Conservation (phyloP, 805 yeast genomes). For the Ogataea degrootiae region DNA sequence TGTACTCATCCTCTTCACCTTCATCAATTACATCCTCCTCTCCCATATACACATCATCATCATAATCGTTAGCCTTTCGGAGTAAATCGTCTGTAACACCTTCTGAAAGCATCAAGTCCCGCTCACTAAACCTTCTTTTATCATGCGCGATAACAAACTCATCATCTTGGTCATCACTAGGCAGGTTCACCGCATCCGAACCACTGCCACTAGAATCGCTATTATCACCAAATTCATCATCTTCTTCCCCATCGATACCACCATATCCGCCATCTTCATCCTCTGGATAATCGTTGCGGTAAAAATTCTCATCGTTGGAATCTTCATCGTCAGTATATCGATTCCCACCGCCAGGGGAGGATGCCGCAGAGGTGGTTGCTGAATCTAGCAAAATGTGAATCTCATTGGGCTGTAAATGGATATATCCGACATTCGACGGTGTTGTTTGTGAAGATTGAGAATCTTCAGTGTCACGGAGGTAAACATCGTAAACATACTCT, state of each 20-base stretch:
- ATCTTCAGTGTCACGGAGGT: conserved; percentile 55
- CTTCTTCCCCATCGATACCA: conserved; percentile 4
- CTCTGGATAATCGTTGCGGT: conserved; percentile 91
- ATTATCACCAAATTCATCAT: conserved; percentile 5
- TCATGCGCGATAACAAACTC: conserved; percentile 31
- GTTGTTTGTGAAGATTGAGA: conserved; percentile 25
- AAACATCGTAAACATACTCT: conserved; percentile 93
- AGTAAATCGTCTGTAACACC: conserved; percentile 24
- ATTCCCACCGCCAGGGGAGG: not conserved
- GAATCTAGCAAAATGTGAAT: conserved; percentile 13
- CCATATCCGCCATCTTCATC: conserved; percentile 70
- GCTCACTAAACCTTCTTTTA: conserved; percentile 24
- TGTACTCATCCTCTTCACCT: conserved; percentile 24
- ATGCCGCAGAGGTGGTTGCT: not conserved
- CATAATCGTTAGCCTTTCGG: conserved; percentile 9
- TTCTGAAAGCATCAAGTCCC: conserved; percentile 16
- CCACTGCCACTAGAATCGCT: conserved; percentile 6
- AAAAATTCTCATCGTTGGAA: conserved; percentile 87
- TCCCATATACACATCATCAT: not conserved
- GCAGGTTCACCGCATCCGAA: conserved; percentile 23
- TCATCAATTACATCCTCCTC: conserved; percentile 11
- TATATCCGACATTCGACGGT: conserved; percentile 43
- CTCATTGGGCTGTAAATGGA: conserved; percentile 51
- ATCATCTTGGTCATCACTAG: conserved; percentile 37
- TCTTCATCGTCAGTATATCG: conserved; percentile 64